Percentiles rank a stretch among this genome's conserved stretches.
These are phyloP conservation scores for Penicillium palitans DNA, from an alignment of 2,329 filamentous ascomycete genomes.

Conservation along the genomic window DNA sequence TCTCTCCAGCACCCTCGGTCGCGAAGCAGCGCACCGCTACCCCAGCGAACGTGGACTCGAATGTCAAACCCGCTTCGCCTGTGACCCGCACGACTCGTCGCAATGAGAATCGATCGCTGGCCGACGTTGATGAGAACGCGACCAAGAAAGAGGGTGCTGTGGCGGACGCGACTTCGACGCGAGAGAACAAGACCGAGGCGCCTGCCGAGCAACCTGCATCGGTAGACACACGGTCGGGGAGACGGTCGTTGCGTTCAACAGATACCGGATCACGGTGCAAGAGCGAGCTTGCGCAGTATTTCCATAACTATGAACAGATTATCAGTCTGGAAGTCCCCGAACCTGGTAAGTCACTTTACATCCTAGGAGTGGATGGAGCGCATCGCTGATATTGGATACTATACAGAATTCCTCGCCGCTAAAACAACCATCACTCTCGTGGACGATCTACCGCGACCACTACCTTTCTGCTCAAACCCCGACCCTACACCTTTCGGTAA, in stretches of 20 bases:
- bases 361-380: background rate
- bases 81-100: constrained; percentile 20
- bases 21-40: constrained; percentile 11
- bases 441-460: constrained; percentile 54
- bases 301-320: constrained; percentile 90
- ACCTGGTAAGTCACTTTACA: constrained; percentile 57
- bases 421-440: constrained; percentile 73
- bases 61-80: constrained; percentile 17
- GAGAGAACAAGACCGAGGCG: constrained; percentile 8
- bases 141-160: background rate
- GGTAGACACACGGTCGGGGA: constrained; percentile 47
- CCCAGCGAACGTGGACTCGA: constrained; percentile 5
- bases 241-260: constrained; percentile 79
- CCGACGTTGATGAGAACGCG: background rate
- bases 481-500: constrained; percentile 37
- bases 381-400: background rate
- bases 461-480: constrained; percentile 23
- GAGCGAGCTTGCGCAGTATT: constrained; percentile 88
- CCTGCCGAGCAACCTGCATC: constrained; percentile 12
- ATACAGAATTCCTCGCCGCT: constrained; percentile 66
- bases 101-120: constrained; percentile 5
- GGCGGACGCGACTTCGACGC: constrained; percentile 2
- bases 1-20: constrained; percentile 18
- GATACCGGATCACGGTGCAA: constrained; percentile 80
- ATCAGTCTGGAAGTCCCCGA: constrained; percentile 82